phyloP scores from a whole-genome alignment of 1,284 basidiomycete species.

The Ceratobasidium sp. region DNA sequence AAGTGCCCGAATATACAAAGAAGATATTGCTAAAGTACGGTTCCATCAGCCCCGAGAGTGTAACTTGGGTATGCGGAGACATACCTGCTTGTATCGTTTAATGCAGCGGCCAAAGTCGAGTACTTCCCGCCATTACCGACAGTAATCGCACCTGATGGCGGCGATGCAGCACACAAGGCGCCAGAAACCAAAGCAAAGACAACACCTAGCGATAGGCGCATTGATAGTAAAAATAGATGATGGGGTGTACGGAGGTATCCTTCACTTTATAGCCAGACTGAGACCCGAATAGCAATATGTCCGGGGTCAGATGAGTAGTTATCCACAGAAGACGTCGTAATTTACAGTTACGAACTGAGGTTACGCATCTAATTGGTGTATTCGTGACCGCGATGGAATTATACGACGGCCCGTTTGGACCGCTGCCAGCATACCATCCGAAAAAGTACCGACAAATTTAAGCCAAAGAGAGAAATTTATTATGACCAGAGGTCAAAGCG shows the following conservation, averaged over 20 bases:
- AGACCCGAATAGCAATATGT: neutral
- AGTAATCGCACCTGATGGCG: slow-evolving; percentile 45
- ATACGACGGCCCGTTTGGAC: neutral
- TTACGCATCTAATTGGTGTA: neutral
- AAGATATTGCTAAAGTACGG: slow-evolving; percentile 34
- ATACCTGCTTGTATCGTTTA: slow-evolving; percentile 47
- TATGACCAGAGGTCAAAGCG: neutral
- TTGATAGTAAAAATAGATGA: neutral
- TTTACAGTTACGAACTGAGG: neutral
- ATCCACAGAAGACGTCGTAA: neutral
- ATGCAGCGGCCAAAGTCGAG: slow-evolving; percentile 46
- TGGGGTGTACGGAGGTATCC: neutral
- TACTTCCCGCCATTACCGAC: slow-evolving; percentile 47
- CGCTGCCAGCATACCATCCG: neutral
- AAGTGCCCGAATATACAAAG: slow-evolving; percentile 48
- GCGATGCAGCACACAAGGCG: slow-evolving; percentile 8
- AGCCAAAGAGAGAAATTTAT: neutral
- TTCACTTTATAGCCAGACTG: neutral
- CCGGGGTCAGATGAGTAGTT: neutral
- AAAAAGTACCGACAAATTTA: neutral
- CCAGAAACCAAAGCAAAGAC: slow-evolving; percentile 5
- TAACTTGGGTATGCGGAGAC: neutral
- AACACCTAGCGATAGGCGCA: neutral
- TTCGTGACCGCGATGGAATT: neutral
- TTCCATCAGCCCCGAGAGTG: neutral